Percentiles rank a stretch among this genome's conserved stretches.
These are phyloP conservation scores for Myxozyma sirexii DNA, from an alignment of 805 yeast genomes.

Conservation along the genomic window DNA sequence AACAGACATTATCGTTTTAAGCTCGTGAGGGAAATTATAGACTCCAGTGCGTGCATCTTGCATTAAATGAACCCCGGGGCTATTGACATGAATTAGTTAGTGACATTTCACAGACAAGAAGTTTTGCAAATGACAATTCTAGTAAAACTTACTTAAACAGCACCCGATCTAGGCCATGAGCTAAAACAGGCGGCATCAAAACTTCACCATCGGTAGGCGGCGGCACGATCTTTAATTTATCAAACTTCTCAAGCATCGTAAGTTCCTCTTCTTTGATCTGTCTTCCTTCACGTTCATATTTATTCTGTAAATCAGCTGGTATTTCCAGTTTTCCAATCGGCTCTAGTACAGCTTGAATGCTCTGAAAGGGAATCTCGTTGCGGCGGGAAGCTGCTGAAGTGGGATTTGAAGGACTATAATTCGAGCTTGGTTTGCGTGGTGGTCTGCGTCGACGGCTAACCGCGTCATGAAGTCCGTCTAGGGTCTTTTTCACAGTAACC, in stretches of 20 bases:
- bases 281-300: neutral
- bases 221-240: slow-evolving; percentile 2
- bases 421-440: neutral
- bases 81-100: slow-evolving; percentile 35
- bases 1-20: slow-evolving; percentile 62
- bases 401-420: too few relatives aligned
- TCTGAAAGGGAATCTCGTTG: too few relatives aligned
- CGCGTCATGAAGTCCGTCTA: neutral
- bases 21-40: slow-evolving; percentile 64
- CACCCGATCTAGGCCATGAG: slow-evolving; percentile 69
- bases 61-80: slow-evolving; percentile 77
- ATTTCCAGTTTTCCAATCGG: neutral
- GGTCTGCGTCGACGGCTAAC: neutral
- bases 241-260: neutral
- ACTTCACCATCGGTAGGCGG: neutral
- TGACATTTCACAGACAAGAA: too few relatives aligned
- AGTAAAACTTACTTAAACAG: slow-evolving; percentile 51
- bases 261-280: neutral
- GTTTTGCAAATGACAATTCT: too few relatives aligned
- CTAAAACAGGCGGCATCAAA: slow-evolving; percentile 47
- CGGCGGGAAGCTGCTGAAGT: too few relatives aligned
- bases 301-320: neutral
- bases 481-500: neutral
- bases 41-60: slow-evolving; percentile 77
- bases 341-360: too few relatives aligned